Percentiles rank a stretch among this genome's conserved stretches.
phyloP scores from a whole-genome alignment of 2,329 filamentous ascomycete genomes.

The Fusarium citri region DNA sequence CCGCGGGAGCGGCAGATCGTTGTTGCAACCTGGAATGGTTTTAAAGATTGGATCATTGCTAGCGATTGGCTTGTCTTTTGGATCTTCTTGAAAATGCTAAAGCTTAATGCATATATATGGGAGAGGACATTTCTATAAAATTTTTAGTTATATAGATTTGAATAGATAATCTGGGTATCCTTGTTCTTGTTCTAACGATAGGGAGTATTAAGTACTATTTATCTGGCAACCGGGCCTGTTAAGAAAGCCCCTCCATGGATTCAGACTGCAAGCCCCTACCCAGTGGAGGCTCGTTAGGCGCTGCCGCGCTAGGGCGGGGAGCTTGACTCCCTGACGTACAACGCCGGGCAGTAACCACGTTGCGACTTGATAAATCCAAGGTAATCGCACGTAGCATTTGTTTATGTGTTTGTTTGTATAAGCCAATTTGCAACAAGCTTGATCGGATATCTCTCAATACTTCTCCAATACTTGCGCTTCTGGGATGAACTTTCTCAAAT shows the following conservation, averaged over 20 bases:
- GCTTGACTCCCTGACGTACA: constrained; percentile 32
- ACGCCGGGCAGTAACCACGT: constrained; percentile 42
- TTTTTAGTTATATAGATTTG: background rate
- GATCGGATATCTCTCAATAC: background rate
- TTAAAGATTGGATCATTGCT: background rate
- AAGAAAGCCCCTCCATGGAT: constrained; percentile 10
- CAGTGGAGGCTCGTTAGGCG: constrained; percentile 13
- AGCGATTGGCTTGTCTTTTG: background rate
- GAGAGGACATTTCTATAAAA: background rate
- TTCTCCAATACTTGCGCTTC: background rate
- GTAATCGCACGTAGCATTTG: constrained; percentile 14
- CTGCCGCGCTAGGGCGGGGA: constrained; percentile 48
- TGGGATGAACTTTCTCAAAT: constrained; percentile 96
- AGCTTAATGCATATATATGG: background rate
- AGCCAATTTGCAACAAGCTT: background rate
- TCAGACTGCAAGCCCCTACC: background rate
- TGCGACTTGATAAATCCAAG: constrained; percentile 32
- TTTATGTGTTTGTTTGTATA: constrained; percentile 2
- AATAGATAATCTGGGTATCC: background rate
- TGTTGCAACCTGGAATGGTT: background rate
- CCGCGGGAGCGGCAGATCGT: background rate
- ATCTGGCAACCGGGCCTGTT: background rate
- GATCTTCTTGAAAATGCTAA: background rate
- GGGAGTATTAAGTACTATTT: background rate
- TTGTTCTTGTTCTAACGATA: background rate